Base-by-base conservation (phyloP, 306 rosid genomes). In the Hylodesmum podocarpum region DNA sequence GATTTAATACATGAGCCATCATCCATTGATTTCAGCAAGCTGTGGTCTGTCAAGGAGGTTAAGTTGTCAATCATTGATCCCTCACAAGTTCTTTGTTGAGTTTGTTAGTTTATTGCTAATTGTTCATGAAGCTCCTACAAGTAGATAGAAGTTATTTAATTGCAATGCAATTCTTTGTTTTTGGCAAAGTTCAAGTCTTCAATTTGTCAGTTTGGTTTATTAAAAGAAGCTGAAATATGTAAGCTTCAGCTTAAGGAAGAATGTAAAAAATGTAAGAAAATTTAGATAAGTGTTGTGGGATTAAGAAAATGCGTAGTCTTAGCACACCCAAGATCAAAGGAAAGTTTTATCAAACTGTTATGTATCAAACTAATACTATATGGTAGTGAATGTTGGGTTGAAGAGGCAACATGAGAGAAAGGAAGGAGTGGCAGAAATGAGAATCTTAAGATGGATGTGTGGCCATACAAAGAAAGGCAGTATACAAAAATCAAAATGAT, bases 51-150 rank as follows among this genome's bases (percentile, higher is more conserved):
- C 37, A 6, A 63, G 43, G 34, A 40, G 1, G 40, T 34, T 36
- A 49, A 54, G 10, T 66, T 43, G 36, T 66, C 63, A 64, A 28
- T 65, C 64, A 55, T 24, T 66, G 70, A 73, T 59, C 27, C 31
- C 31, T 43, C 4, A 44, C 25, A 10, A 66, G 44, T 80, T 66
- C 24, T 22, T 22, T 71, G 16, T 19, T 63, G 47, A 36, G 47
- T 63, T 36, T 22, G 29, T 80, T 34, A 72, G 69, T 73, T 44
- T 15, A 27, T 40, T 34, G 37, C 65, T 19, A 74, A 79, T 66
- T 74, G 58, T 57, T 34, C 64, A 31, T 25, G n/a, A 57, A 74
- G 57, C 79, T 72, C 41, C 29, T 25, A 49, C 66, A 67, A 58
- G 72, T 14, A 43, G 25, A 61, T 61, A 54, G 67, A 76, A 28